These are phyloP conservation scores for Dictyostelium brefeldianum DNA, from an alignment of 78 protist genomes.

Conservation along the genomic window DNA sequence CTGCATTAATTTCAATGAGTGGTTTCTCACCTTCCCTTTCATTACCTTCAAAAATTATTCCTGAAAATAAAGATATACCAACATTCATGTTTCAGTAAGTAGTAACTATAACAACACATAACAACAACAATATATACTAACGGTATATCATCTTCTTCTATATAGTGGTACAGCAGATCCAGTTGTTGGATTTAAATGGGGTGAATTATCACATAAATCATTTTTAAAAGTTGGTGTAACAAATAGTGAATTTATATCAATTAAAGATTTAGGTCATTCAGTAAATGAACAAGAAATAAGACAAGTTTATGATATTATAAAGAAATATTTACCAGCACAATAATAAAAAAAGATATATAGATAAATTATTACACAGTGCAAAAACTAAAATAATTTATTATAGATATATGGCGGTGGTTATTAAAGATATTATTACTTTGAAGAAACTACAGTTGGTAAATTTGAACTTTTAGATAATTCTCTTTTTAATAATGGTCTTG, in stretches of 20 bases:
- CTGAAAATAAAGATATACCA: constrained; percentile 7
- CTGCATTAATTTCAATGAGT: background rate
- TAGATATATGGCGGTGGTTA: background rate
- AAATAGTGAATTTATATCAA: background rate
- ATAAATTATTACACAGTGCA: background rate
- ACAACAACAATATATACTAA: too few species aligned
- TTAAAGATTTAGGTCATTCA: background rate
- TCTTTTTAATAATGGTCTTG: constrained; percentile 9
- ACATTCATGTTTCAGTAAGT: background rate
- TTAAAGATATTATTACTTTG: background rate
- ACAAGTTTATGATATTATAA: background rate
- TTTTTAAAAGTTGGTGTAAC: background rate
- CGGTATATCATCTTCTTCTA: too few species aligned
- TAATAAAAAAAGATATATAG: background rate
- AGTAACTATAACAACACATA: too few species aligned
- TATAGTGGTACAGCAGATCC: background rate
- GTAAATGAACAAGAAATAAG: background rate
- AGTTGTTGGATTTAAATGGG: background rate
- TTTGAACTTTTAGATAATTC: constrained; percentile 30
- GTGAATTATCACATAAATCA: background rate
- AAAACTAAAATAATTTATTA: background rate
- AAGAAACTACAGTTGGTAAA: background rate
- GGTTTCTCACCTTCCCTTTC: constrained; percentile 31
- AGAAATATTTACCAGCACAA: background rate
- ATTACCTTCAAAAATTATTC: background rate